These are phyloP conservation scores for Mycosarcoma mackinlayi DNA, from an alignment of 1,284 basidiomycete species.

Conservation along the genomic window DNA sequence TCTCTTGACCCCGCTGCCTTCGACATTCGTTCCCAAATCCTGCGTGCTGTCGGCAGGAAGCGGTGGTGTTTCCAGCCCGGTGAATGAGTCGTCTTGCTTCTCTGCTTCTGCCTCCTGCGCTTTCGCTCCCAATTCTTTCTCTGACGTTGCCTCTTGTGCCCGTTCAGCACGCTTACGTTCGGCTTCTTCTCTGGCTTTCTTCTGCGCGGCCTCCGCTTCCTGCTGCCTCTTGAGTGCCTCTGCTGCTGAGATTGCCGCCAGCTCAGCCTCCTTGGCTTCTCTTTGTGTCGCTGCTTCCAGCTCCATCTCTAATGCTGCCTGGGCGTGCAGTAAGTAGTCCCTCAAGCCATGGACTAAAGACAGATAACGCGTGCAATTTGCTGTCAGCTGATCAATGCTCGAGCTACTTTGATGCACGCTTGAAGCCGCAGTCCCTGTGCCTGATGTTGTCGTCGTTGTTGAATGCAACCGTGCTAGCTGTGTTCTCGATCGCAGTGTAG, in stretches of 20 bases:
- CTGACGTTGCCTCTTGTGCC: constrained; percentile 3
- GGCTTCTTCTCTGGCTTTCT: constrained; percentile 15
- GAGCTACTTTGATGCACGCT: constrained; percentile 19
- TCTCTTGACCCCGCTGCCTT: not conserved
- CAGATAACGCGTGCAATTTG: constrained; percentile 39
- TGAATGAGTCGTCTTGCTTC: constrained; percentile 17
- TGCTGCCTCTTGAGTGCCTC: constrained; percentile 31
- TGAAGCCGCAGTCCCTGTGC: constrained; percentile 12
- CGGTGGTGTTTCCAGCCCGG: constrained; percentile 16
- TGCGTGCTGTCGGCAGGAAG: constrained; percentile 4
- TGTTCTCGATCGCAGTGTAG: constrained; percentile 37
- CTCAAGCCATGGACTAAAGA: constrained; percentile 38
- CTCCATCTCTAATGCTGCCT: constrained; percentile 45
- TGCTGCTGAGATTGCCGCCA: constrained; percentile 30
- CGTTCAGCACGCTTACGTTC: constrained; percentile 6
- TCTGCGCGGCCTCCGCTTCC: constrained; percentile 14
- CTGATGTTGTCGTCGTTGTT: constrained; percentile 6
- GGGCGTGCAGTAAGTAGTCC: constrained; percentile 45
- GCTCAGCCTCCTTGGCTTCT: constrained; percentile 34
- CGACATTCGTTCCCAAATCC: not conserved
- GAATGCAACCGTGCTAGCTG: constrained; percentile 33
- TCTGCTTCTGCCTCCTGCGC: not conserved
- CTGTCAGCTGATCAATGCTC: constrained; percentile 29
- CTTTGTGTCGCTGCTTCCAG: constrained; percentile 43
- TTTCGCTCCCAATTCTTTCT: not conserved